Base-by-base conservation (phyloP, 495 filamentous ascomycete species). In the Evansstolkia leycettana region DNA sequence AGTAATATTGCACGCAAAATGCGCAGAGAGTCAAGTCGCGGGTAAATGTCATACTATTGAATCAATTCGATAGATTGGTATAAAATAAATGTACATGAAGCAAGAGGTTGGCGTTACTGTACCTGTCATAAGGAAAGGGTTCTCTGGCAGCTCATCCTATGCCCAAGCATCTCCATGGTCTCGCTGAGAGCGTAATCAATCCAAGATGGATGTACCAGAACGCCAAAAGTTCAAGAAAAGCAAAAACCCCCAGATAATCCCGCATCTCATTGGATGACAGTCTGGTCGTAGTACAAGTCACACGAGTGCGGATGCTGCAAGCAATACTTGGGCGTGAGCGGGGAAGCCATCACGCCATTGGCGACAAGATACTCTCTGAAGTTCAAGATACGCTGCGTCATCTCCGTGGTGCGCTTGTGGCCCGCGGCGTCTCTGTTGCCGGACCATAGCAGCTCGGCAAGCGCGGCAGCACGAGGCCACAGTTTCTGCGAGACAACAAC, bases 361-460 rank as follows among this genome's bases (percentile, higher is more conserved):
- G 67, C 68, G 28, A 75, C 60, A 5, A 75, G 51, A 40, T 72
- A 75, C 45, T 75, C 70, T 3, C 70, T 57, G 52, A 75, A 75
- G 41, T 75, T 75, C 16, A 75, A 51, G 10, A 75, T 57, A 14
- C 70, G 58, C 57, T 72, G 67, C 6, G 69, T 73, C 23, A 75
- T 50, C 26, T 52, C 33, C 11, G 64, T 75, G 0, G 65, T 70
- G 8, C 70, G 58, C 49, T 71, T 72, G 7, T 51, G 36, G 33
- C 68, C 70, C 1, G 46, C 29, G 0, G 43, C 47, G 37, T 72
- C 61, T 14, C 58, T 59, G 42, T 75, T 75, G 5, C 70, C 70
- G 15, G 61, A 67, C 70, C 70, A 75, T 2, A 64, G 52, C 5
- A 70, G 49, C 51, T 75, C 70, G 4, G 59, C 70, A 1, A 75